Base-by-base conservation (phyloP, 176 grass and related monocot genomes). In the Juncus effusus region DNA sequence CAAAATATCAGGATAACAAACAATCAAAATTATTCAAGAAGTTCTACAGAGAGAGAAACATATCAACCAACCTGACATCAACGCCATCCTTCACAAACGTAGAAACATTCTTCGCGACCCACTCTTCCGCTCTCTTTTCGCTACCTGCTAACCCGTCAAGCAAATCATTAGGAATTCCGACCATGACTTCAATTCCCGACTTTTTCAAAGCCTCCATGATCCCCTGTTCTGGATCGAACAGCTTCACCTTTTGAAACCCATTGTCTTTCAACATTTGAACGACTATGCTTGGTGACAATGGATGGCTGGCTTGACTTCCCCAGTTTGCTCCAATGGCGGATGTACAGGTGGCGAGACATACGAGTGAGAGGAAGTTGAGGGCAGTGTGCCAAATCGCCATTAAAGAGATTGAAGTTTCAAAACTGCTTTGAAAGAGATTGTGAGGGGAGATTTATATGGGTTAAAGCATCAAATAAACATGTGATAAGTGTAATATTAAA, bases 81-180 rank as follows among this genome's bases (percentile, higher is more conserved):
- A 84, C 90, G 66, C 90, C 90, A 56, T 78, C 71, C 47, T 41
- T 76, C 50, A 89, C 28, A 62, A 81, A 81, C 12, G 74, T 78
- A 41, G 90, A 86, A 69, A 86, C 80, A 76, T 86, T 95, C 74
- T 16, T 80, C 2, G 66, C 7, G 61, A 95, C 90, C 90, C 90
- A 95, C 54, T 70, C 3, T 39, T 89, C 86, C 59, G 90, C 90
- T 10, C 60, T 56, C 50, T 74, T 90, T 35, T 42, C 65, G 65
- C 74, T 47, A 40, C 10, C 64, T 13, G 82, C 77, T 63, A 95
- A 78, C 61, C 42, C 74, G 28, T 71, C 42, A 42, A 95, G 86
- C 77, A 86, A 69, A 59, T 86, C 90, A 53, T 95, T 95, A 9
- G 90, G 90, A 70, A 95, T 95, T 36, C 90, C 90, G 13, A 95